A percentile compares a stretch with the other conserved stretches of the same genome.
Evolutionary conservation across 495 filamentous ascomycete genomes (phyloP).

Genomic region (Aeminium ludgeri): DNA sequence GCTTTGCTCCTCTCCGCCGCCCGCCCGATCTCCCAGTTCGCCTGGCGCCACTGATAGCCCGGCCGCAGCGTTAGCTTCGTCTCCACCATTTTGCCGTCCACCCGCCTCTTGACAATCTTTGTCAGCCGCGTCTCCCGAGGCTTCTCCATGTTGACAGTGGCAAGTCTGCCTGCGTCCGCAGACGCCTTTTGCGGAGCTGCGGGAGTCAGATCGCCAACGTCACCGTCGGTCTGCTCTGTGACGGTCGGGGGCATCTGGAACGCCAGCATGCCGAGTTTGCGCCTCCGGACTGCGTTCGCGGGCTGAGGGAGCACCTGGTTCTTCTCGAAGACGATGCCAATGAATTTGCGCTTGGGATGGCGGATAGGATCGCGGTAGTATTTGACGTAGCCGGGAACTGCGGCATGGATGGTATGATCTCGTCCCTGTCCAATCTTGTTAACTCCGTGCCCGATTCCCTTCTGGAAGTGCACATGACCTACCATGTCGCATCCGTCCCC

Average conservation of each 20-base stretch:
- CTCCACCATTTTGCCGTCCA: slow-evolving; percentile 20
- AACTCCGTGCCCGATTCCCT: too few species aligned
- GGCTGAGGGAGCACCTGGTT: slow-evolving; percentile 58
- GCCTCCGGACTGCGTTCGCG: slow-evolving; percentile 43
- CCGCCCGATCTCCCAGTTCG: slow-evolving; percentile 70
- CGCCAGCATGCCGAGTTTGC: slow-evolving; percentile 54
- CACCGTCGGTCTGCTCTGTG: background rate
- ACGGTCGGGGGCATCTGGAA: slow-evolving; percentile 8
- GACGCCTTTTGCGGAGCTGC: background rate
- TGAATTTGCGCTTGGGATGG: slow-evolving; percentile 74
- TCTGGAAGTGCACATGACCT: background rate
- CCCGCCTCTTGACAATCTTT: slow-evolving; percentile 5
- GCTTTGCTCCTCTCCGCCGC: slow-evolving; percentile 34
- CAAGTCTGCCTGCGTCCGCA: background rate
- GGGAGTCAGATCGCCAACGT: background rate
- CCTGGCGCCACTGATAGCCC: slow-evolving; percentile 67
- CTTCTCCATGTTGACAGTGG: background rate
- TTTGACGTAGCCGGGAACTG: slow-evolving; percentile 70
- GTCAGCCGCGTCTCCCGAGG: background rate
- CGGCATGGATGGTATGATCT: slow-evolving; percentile 93
- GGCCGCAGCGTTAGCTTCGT: slow-evolving; percentile 37
- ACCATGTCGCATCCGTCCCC: slow-evolving; percentile 79
- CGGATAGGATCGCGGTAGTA: slow-evolving; percentile 77
- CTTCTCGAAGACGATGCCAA: slow-evolving; percentile 75
- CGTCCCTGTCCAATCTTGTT: slow-evolving; percentile 37